Percentiles rank a stretch among this genome's conserved stretches.
phyloP scores from a whole-genome alignment of 345 rosid genomes.

The Citropsis articulata region DNA sequence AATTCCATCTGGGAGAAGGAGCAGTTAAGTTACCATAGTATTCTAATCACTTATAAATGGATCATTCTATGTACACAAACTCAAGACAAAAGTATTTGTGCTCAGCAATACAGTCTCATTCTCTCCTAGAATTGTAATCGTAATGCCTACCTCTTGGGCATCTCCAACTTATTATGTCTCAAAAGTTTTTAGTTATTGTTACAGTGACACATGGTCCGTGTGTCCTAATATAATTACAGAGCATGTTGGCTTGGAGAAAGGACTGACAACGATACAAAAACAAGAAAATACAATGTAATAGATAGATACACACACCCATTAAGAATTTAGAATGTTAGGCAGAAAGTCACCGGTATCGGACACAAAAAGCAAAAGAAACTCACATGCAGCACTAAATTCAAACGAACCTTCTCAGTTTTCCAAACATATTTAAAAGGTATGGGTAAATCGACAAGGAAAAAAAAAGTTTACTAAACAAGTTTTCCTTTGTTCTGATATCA shows the following conservation, averaged over 20 bases:
- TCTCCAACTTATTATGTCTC: neutral
- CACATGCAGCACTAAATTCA: neutral
- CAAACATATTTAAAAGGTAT: neutral
- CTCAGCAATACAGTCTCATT: neutral
- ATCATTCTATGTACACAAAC: conserved; percentile 15
- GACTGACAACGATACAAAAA: neutral
- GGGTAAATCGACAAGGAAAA: neutral
- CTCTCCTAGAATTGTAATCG: neutral
- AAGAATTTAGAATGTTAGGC: neutral
- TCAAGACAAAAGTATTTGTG: conserved; percentile 7
- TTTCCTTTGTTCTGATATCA: conserved; percentile 13
- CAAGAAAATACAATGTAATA: neutral
- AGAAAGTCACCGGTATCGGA: neutral
- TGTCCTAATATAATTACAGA: neutral
- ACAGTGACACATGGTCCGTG: neutral
- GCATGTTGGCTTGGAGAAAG: neutral
- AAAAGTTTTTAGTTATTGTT: neutral
- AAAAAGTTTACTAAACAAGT: neutral
- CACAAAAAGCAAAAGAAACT: neutral
- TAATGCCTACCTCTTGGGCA: neutral
- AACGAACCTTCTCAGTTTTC: neutral
- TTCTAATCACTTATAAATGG: conserved; percentile 20
- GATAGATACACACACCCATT: no score
- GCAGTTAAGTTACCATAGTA: conserved; percentile 45
- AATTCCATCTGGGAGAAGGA: conserved; percentile 95